These are phyloP conservation scores for Neoarthrinium moseri DNA, from an alignment of 2,329 filamentous ascomycete genomes.

Conservation along the genomic window DNA sequence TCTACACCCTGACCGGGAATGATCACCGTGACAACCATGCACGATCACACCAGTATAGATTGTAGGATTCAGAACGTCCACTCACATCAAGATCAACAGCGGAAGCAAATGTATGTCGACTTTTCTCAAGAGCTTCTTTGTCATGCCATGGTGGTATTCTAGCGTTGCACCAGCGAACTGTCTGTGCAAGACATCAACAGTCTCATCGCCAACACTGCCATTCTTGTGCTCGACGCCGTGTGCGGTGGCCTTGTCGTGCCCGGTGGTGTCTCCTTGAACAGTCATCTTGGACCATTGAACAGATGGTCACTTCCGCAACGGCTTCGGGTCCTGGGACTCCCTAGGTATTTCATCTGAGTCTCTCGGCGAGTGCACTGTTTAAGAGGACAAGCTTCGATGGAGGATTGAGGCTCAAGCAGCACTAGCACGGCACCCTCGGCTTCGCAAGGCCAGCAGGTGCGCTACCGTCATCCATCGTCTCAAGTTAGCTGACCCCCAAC, in stretches of 20 bases:
- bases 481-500: no score
- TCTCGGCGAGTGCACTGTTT: no score
- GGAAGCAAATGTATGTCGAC: constrained; percentile 52
- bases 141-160: constrained; percentile 27
- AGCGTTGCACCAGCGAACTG: constrained; percentile 23
- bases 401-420: no score
- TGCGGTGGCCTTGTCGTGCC: neutral
- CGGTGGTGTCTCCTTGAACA: neutral
- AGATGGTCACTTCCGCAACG: neutral
- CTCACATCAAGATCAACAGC: constrained; percentile 46
- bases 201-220: neutral
- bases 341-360: no score
- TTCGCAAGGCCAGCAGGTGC: no score
- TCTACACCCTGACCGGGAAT: no score
- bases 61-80: neutral
- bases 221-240: constrained; percentile 6
- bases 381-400: no score
- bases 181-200: constrained; percentile 12
- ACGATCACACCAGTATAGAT: no score
- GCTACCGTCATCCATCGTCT: no score
- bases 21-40: no score
- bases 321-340: no score
- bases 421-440: no score
- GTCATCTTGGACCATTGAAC: neutral
- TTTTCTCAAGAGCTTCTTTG: constrained; percentile 42